Evolutionary conservation across 371 early-diverging fungal genomes (phyloP), one percentile per base, ranked within the genome.

Genomic region (Mucor sp.): DNA sequence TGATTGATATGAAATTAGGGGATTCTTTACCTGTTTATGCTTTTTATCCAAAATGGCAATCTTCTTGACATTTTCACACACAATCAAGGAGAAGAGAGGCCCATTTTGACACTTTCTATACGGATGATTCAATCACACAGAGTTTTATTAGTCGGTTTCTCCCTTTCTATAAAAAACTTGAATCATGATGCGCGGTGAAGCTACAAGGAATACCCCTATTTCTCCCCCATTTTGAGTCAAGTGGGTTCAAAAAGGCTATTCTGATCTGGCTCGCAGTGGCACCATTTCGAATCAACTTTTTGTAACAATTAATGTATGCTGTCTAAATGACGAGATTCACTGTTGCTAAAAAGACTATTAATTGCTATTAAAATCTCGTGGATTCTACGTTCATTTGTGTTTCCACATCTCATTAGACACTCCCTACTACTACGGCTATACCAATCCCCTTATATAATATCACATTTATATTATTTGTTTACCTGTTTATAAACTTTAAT

Each of bases 351-450:
- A 25, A 6, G 5, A 25, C 12, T 53, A 53, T 53, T 53, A 53
- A 53, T 53, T 53, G 53, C 53, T 12, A 53, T 53, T 53, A 53
- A 53, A 53, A 53, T 53, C 53, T 53, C 53, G 53, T 53, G 53
- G 53, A 53, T 27, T 25, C 12, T 41, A 53, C 15, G 53, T 53
- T 53, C 17, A 15, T 53, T 53, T 53, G 53, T 53, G 53, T 27
- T 27, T 53, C 53, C 53, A 53, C 27, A 27, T 53, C 53, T 27
- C 14, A 53, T 15, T 27, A 25, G 41, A 41, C 17, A 17, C 41
- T 41, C 41, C 41, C 17, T 41, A 41, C 17, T 4, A 17, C 17
- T 23, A 41, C 17, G 17, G 41, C 17, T 23, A 27, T 27, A 14
- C 14, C 25, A 27, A 53, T 53, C 27, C 27, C 53, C 27, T 25